These are phyloP conservation scores for Hypoxylon fuscum DNA, from an alignment of 495 filamentous ascomycete species.

Conservation along the genomic window DNA sequence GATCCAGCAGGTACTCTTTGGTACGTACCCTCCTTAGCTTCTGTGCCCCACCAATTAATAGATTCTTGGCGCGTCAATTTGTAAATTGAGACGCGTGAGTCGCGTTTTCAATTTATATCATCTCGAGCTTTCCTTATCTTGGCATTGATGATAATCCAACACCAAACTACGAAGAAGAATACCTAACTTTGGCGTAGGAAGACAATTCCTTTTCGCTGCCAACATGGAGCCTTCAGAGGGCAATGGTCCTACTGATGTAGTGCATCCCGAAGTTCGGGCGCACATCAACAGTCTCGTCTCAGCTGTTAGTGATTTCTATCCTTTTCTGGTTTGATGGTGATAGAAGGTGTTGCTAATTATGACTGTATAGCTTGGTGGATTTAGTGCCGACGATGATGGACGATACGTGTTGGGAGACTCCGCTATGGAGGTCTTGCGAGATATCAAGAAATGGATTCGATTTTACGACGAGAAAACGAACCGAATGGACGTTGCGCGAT, in stretches of 20 bases:
- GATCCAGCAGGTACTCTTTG: not conserved
- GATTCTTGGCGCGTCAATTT: conserved; percentile 18
- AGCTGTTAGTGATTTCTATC: conserved; percentile 69
- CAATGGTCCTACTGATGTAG: conserved; percentile 62
- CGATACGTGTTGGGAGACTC: conserved; percentile 91
- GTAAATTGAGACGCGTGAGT: conserved; percentile 33
- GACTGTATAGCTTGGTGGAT: conserved; percentile 79
- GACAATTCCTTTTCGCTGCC: conserved; percentile 35
- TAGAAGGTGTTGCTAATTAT: conserved; percentile 1
- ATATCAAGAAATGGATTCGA: conserved; percentile 92
- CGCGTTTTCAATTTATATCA: conserved; percentile 41
- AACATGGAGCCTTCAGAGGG: conserved; percentile 62
- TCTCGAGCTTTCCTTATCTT: conserved; percentile 13
- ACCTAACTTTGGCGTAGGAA: conserved; percentile 27
- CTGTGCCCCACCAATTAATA: not conserved
- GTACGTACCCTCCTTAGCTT: conserved; percentile 1
- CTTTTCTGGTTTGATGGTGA: conserved; percentile 6
- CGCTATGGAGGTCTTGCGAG: conserved; percentile 87
- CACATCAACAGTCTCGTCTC: conserved; percentile 91
- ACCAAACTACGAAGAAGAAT: conserved; percentile 10
- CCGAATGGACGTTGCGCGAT: conserved; percentile 93
- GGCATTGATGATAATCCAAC: conserved; percentile 21
- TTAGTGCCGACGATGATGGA: conserved; percentile 77
- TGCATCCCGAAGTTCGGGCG: conserved; percentile 89
- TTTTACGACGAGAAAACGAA: conserved; percentile 94